Conservation (phyloP, 345 rosid species). For the Abelmoschus esculentus region DNA sequence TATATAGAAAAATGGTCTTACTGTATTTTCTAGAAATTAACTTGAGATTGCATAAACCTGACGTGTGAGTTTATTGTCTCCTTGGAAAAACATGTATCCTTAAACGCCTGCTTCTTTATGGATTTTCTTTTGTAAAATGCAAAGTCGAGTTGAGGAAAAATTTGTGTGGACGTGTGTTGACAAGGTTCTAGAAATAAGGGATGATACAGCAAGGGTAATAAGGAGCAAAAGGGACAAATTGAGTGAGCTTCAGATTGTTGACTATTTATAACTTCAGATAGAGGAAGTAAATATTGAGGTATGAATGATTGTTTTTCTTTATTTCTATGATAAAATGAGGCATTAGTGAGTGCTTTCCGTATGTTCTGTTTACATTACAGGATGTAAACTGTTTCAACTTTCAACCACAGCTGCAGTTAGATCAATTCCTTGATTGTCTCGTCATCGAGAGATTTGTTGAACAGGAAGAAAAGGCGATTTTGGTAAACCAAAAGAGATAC, state of each 20-base stretch:
- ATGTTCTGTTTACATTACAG: neutral
- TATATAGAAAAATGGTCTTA: neutral
- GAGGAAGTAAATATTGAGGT: conserved; percentile 8
- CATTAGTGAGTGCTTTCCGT: neutral
- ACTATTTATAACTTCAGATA: conserved; percentile 23
- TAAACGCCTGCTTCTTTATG: neutral
- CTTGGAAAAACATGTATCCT: neutral
- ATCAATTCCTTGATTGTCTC: neutral
- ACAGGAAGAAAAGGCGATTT: neutral
- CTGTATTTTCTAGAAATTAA: neutral
- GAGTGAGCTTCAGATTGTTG: conserved; percentile 45
- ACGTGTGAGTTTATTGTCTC: neutral
- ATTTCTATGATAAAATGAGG: neutral
- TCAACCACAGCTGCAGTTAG: neutral
- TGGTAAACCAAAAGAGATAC: neutral
- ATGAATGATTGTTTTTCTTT: neutral
- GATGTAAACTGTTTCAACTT: neutral
- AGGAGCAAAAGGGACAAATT: conserved; percentile 41
- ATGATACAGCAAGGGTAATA: conserved; percentile 57
- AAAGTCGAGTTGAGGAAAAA: neutral
- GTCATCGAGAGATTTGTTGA: neutral
- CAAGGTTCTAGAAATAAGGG: conserved; percentile 79
- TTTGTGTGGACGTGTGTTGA: neutral
- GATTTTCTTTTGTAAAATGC: neutral
- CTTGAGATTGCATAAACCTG: neutral